Conservation (phyloP, 23 red algal genomes). For the Gracilaria domingensis region DNA sequence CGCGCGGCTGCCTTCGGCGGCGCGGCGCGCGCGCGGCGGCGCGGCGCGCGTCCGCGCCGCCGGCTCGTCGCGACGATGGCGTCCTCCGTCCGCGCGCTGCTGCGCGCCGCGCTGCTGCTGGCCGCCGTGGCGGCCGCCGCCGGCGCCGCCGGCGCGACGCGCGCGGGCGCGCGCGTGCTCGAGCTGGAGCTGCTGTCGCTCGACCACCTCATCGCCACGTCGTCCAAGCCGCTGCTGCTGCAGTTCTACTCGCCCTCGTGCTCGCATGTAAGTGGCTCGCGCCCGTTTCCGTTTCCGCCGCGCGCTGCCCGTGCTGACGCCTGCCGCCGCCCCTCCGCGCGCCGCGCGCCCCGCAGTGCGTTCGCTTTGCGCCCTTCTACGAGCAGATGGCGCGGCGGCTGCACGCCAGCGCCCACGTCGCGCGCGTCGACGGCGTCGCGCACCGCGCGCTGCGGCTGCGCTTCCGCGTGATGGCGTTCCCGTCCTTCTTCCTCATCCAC, state of each 20-base stretch:
- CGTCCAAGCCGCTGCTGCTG: conserved; percentile 46
- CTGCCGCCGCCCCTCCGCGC: neutral
- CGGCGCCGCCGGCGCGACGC: neutral
- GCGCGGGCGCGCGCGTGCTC: conserved; percentile 1
- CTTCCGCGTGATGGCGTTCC: conserved; percentile 47
- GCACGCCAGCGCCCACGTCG: conserved; percentile 17
- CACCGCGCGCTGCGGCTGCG: conserved; percentile 21
- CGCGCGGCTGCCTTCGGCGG: neutral
- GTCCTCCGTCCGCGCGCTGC: neutral
- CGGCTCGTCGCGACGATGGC: neutral
- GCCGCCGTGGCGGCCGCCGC: neutral
- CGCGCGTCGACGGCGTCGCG: conserved; percentile 18
- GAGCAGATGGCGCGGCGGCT: neutral
- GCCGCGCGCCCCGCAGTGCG: conserved; percentile 31
- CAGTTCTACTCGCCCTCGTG: conserved; percentile 58
- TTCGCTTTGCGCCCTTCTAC: conserved; percentile 23
- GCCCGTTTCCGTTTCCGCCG: too few species aligned
- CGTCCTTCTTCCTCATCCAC: conserved; percentile 49
- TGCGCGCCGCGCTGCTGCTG: neutral
- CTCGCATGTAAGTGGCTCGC: conserved; percentile 33
- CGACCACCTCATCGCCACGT: conserved; percentile 17
- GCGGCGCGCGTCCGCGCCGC: neutral
- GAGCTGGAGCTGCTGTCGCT: conserved; percentile 31
- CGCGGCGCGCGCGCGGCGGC: neutral
- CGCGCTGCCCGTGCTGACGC: neutral